phyloP scores from a whole-genome alignment of 305 asterid species.

The Rubia tinctorum region DNA sequence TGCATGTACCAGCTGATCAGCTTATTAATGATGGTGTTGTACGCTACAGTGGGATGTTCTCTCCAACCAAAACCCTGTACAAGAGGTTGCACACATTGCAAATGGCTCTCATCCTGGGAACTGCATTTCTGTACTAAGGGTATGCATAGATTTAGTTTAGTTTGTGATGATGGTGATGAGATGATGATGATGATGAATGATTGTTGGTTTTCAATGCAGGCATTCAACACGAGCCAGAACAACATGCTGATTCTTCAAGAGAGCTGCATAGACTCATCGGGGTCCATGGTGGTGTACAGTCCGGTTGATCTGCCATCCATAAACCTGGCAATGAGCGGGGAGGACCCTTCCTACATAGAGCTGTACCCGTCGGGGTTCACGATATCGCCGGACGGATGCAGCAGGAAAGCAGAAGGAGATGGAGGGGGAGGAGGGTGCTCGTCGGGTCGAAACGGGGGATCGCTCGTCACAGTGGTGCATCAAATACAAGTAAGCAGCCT shows the following conservation, averaged over 20 bases:
- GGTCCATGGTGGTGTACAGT: slow-evolving; percentile 69
- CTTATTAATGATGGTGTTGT: not conserved
- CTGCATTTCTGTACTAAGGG: slow-evolving; percentile 86
- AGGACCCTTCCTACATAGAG: slow-evolving; percentile 74
- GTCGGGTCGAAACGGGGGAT: slow-evolving; percentile 29
- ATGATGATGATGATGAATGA: too few species aligned
- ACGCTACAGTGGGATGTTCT: slow-evolving; percentile 89
- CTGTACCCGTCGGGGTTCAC: slow-evolving; percentile 84
- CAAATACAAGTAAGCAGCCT: slow-evolving; percentile 79
- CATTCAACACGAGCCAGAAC: slow-evolving; percentile 72
- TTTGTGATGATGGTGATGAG: too few species aligned
- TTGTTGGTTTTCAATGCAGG: slow-evolving; percentile 33
- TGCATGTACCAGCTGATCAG: too few species aligned
- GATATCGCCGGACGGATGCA: slow-evolving; percentile 65
- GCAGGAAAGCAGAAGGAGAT: not conserved
- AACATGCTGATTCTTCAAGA: slow-evolving; percentile 93
- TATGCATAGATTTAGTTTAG: slow-evolving; percentile 17
- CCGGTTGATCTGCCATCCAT: slow-evolving; percentile 77
- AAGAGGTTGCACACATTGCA: slow-evolving; percentile 83
- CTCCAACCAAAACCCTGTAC: slow-evolving; percentile 83
- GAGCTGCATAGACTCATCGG: slow-evolving; percentile 89
- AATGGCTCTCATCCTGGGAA: slow-evolving; percentile 96
- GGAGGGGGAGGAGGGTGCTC: slow-evolving; percentile 30
- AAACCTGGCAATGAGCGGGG: slow-evolving; percentile 91
- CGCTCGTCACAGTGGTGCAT: slow-evolving; percentile 73